Evolutionary conservation across 768 basidiomycete species (phyloP), one percentile per base, ranked within the genome.

Genomic region (Naganishia antarctica): DNA sequence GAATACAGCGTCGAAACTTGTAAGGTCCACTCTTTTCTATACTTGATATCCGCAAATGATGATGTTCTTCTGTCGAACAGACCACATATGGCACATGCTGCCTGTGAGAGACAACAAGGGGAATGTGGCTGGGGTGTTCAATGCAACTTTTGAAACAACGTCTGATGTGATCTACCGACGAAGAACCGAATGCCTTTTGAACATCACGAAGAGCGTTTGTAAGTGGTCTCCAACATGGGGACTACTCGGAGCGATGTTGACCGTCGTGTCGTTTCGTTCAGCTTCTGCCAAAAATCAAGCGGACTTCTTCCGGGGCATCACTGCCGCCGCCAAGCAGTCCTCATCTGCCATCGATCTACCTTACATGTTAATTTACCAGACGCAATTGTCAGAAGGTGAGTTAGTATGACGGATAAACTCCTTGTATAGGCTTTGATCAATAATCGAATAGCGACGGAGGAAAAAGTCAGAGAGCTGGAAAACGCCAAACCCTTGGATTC

Each of bases 331-430:
- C 23, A 9, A 6, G 26, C 53, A 57, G 23, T 25, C 34, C 2
- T 37, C 32, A 12, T 57, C 34, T 57, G 53, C 53, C 8, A 40
- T 57, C 53, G 53, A 57, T 57, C 31, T 57, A 18, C 53, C 53
- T 6, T 57, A 57, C 37, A 57, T 57, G 53, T 26, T 57, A 34
- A 57, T 57, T 32, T 57, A 57, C 40, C 53, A 57, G 23, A 57
- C 53, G 23, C 32, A 57, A 37, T 18, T 57, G 7, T 57, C 53
- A 15, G 53, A 57, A 25, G 4, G 53, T 57, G 25, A 57, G 53
- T 40, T 9, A 5, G 6, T 21, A 2, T n/a, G 4, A 11, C 16
- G 9, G 23, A 9, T 12, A 40, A 2, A 12, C 21, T 40, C 21
- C 21, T 41, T 12, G 9, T n/a, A 37, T 4, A 23, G 1, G 12